phyloP scores from a whole-genome alignment of 2,329 filamentous ascomycete species.

The Fusarium luffae region DNA sequence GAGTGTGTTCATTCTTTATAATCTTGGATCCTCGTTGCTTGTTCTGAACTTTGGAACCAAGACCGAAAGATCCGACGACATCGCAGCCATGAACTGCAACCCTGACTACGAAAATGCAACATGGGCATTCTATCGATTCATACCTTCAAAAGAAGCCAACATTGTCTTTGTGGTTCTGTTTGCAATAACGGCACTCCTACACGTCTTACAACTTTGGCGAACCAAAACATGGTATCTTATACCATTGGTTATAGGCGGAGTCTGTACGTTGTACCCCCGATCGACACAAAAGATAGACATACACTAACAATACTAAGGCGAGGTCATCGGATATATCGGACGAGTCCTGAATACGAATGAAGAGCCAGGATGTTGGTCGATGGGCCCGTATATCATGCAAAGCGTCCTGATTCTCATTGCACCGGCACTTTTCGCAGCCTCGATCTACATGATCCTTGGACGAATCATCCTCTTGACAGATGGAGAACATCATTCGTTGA shows the following conservation, averaged over 20 bases:
- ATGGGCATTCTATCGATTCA: slow-evolving; percentile 43
- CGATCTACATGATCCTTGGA: slow-evolving; percentile 61
- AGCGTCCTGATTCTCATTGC: slow-evolving; percentile 53
- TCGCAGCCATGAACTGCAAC: slow-evolving; percentile 30
- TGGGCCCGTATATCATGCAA: slow-evolving; percentile 55
- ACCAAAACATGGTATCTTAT: slow-evolving; percentile 45
- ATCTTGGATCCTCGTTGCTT: neutral
- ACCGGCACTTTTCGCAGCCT: slow-evolving; percentile 58
- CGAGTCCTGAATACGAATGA: slow-evolving; percentile 57
- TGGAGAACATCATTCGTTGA: slow-evolving; percentile 54
- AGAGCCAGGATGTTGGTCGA: slow-evolving; percentile 50
- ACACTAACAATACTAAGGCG: slow-evolving; percentile 31
- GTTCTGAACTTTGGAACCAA: neutral
- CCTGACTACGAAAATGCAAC: slow-evolving; percentile 39
- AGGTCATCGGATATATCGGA: slow-evolving; percentile 57
- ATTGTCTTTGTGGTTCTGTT: slow-evolving; percentile 42
- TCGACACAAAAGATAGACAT: neutral
- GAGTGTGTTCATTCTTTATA: too few species aligned
- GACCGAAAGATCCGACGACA: neutral
- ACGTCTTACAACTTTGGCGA: slow-evolving; percentile 39
- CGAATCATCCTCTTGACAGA: slow-evolving; percentile 53
- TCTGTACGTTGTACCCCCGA: slow-evolving; percentile 24
- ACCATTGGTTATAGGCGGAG: slow-evolving; percentile 41
- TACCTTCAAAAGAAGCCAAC: slow-evolving; percentile 41
- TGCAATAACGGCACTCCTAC: slow-evolving; percentile 36